phyloP scores from a whole-genome alignment of 768 basidiomycete species.

The Boletus subparvulus region DNA sequence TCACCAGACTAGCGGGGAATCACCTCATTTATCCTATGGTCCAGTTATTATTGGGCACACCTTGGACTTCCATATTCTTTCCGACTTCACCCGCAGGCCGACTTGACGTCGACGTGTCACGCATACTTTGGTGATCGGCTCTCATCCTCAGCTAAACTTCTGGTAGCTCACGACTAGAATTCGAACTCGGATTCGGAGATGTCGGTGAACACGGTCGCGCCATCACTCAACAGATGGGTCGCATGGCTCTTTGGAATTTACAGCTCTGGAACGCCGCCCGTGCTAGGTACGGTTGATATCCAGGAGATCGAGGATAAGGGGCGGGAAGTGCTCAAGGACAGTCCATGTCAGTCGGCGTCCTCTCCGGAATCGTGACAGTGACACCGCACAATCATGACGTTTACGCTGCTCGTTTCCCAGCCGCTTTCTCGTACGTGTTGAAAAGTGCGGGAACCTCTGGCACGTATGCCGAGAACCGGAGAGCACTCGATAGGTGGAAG shows the following conservation, averaged over 20 bases:
- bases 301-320: conserved; percentile 67
- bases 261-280: conserved; percentile 22
- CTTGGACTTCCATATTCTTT: too few species aligned
- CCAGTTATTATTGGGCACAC: too few species aligned
- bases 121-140: not conserved
- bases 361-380: not conserved
- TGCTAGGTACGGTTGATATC: conserved; percentile 56
- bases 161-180: too few species aligned
- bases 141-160: not conserved
- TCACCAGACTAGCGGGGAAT: too few species aligned
- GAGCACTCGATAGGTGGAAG: conserved; percentile 54
- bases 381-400: not conserved
- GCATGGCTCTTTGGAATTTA: conserved; percentile 24
- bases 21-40: too few species aligned
- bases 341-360: conserved; percentile 41
- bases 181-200: not conserved
- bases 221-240: conserved; percentile 22
- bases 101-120: not conserved
- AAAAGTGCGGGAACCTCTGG: conserved; percentile 67
- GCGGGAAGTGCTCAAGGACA: conserved; percentile 56
- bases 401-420: conserved; percentile 31
- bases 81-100: not conserved
- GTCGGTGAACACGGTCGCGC: conserved; percentile 22
- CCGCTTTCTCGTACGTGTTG: conserved; percentile 64
- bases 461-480: conserved; percentile 64